Evolutionary conservation across 805 yeast species (phyloP).

Genomic region (Wilhelminamyces savonicus): DNA sequence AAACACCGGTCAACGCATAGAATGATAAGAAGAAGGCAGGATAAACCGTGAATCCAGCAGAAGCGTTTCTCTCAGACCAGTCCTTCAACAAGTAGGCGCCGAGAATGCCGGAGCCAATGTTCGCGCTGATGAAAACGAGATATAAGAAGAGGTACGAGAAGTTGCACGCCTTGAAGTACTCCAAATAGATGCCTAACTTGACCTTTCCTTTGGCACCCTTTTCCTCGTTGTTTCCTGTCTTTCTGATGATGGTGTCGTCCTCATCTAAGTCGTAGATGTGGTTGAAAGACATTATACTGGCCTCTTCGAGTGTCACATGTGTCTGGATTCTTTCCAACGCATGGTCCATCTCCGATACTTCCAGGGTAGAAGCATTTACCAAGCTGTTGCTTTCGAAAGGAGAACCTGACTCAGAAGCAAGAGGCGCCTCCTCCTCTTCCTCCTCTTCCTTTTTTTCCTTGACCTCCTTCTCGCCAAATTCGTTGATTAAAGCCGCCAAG

Average conservation of each 20-base stretch:
- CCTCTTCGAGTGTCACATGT: slow-evolving; percentile 13
- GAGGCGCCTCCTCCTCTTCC: not conserved
- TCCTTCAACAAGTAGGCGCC: slow-evolving; percentile 24
- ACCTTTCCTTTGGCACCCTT: slow-evolving; percentile 18
- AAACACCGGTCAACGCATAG: slow-evolving; percentile 23
- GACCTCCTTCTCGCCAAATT: slow-evolving; percentile 11
- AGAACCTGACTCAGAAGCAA: no score
- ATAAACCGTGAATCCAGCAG: slow-evolving; percentile 16
- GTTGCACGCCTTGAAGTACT: slow-evolving; percentile 28
- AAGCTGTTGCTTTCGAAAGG: slow-evolving; percentile 3
- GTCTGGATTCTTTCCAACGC: slow-evolving; percentile 10
- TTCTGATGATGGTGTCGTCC: slow-evolving; percentile 9
- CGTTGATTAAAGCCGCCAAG: slow-evolving; percentile 25
- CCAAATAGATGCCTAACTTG: slow-evolving; percentile 20
- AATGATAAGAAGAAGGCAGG: slow-evolving; percentile 18
- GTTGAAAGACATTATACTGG: slow-evolving; percentile 28
- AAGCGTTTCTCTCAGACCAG: slow-evolving; percentile 30
- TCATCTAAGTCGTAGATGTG: slow-evolving; percentile 23
- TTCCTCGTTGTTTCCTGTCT: slow-evolving; percentile 15
- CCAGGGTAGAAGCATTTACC: no score
- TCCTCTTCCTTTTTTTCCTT: slow-evolving; percentile 2
- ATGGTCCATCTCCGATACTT: no score
- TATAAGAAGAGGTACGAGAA: slow-evolving; percentile 18
- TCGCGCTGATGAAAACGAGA: slow-evolving; percentile 15
- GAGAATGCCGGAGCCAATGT: slow-evolving; percentile 12